Evolutionary conservation across 1,139 yeast species (phyloP), one percentile per base, ranked within the genome.

Genomic region (Candida frijolesensis): DNA sequence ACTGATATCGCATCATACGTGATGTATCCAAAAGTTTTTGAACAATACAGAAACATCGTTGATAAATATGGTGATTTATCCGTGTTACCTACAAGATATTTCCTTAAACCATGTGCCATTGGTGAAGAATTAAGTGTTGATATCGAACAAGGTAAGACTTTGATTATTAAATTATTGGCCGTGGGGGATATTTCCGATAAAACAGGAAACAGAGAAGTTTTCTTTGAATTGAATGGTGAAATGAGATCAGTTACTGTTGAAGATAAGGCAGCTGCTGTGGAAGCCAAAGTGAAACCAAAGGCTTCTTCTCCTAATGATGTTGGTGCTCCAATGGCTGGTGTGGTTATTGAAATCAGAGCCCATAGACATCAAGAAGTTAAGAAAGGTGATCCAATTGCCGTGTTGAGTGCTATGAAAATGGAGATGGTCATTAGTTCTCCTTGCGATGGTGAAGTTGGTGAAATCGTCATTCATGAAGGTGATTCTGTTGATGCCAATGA

Each of bases 301-400:
- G 99, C 98, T 45, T 89, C 86, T 59, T 88, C 89, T 68, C 91
- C 96, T 53, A 88, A 87, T 65, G 97, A 95, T 60, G 87, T 95
- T 57, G 99, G 98, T 60, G 96, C 99, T 4, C 99, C 99, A 71
- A 94, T 94, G 99, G 96, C 98, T 33, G 99, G 99, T 76, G 98
- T 94, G 55, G 91, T 94, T 53, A 90, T 94, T 60, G 99, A 95
- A 73, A 87, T 94, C 52, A 89, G 96, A 66, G 89, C 90, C 54
- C 89, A 90, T 74, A 83, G 83, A 60, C 97, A 96, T 54, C 79
- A 85, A 49, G 87, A 86, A 59, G 96, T 95, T 58, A 90, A 89
- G 82, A 94, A 92, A 83, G 99, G 99, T 59, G 97, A 94, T 67
- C 95, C 97, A 42, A 72, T 94, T 61, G 96, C 96, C 51, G 97